A percentile compares a stretch with the other conserved stretches of the same genome.
Evolutionary conservation across 208 protist genomes (phyloP).

Genomic region (Acanthamoeba lenticulata): DNA sequence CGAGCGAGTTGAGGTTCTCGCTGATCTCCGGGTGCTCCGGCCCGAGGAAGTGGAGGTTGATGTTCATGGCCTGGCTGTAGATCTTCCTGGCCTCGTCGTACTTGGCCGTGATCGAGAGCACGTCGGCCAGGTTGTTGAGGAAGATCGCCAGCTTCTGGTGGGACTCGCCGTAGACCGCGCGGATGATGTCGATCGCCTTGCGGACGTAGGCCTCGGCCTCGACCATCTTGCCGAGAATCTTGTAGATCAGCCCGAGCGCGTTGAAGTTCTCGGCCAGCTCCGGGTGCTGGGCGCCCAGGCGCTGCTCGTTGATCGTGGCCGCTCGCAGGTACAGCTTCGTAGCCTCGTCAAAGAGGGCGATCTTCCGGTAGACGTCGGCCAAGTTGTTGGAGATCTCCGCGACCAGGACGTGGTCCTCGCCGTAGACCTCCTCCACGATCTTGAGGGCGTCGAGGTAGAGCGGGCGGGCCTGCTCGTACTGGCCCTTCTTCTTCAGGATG

Average conservation of each 20-base stretch:
- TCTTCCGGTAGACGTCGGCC: slow-evolving; percentile 61
- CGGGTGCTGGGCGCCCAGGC: slow-evolving; percentile 24
- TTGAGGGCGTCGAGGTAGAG: slow-evolving; percentile 48
- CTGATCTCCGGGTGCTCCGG: slow-evolving; percentile 32
- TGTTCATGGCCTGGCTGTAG: neutral
- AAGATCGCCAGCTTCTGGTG: slow-evolving; percentile 64
- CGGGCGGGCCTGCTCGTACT: slow-evolving; percentile 27
- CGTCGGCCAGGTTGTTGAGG: slow-evolving; percentile 53
- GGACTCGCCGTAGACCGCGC: neutral
- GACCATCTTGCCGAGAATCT: slow-evolving; percentile 29
- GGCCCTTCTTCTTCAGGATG: slow-evolving; percentile 65
- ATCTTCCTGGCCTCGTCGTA: slow-evolving; percentile 57
- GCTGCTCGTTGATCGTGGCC: neutral
- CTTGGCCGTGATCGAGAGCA: slow-evolving; percentile 42
- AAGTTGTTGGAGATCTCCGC: slow-evolving; percentile 42
- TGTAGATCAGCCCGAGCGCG: slow-evolving; percentile 45
- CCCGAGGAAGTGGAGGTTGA: slow-evolving; percentile 45
- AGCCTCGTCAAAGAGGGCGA: neutral
- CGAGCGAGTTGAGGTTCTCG: slow-evolving; percentile 65
- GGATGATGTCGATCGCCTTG: slow-evolving; percentile 56
- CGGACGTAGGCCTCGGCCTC: neutral
- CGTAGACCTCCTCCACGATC: slow-evolving; percentile 62
- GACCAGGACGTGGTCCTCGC: slow-evolving; percentile 49
- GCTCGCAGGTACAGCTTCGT: slow-evolving; percentile 1
- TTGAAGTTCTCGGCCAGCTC: slow-evolving; percentile 66